phyloP scores from a whole-genome alignment of 2,329 filamentous ascomycete species.

The Cytospora leucostoma region DNA sequence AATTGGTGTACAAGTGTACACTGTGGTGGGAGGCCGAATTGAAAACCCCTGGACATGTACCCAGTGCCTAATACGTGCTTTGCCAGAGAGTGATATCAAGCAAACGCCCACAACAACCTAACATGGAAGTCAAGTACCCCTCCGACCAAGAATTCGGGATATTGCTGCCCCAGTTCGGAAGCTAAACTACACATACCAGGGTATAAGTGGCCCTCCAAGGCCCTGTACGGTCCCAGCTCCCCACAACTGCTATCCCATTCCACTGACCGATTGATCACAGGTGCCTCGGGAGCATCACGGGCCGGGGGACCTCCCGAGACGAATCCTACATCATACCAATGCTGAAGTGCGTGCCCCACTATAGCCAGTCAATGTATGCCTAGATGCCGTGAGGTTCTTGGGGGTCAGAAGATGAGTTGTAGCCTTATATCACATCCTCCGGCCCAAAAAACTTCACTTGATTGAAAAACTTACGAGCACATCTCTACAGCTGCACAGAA shows the following conservation, averaged over 20 bases:
- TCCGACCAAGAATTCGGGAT: too few relatives aligned
- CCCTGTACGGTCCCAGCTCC: not conserved
- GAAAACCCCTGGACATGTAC: too few relatives aligned
- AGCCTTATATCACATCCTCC: not conserved
- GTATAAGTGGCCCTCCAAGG: not conserved
- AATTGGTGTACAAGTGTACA: not conserved
- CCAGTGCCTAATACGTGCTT: too few relatives aligned
- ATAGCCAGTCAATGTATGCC: too few relatives aligned
- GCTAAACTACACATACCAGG: not conserved
- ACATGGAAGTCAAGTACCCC: too few relatives aligned
- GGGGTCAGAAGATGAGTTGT: not conserved
- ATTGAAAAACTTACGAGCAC: too few relatives aligned
- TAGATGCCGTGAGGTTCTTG: too few relatives aligned
- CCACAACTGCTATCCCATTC: not conserved
- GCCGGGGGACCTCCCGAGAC: not conserved
- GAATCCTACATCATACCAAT: not conserved
- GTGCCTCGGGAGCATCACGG: not conserved
- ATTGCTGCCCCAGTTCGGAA: not conserved
- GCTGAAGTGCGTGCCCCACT: not conserved
- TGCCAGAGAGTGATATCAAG: too few relatives aligned
- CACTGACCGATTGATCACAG: not conserved
- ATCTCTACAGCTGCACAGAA: not conserved
- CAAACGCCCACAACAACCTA: too few relatives aligned
- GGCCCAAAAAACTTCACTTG: not conserved
- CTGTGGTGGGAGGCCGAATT: too few relatives aligned